phyloP scores from a whole-genome alignment of 345 rosid species.

The Jatropha curcas region DNA sequence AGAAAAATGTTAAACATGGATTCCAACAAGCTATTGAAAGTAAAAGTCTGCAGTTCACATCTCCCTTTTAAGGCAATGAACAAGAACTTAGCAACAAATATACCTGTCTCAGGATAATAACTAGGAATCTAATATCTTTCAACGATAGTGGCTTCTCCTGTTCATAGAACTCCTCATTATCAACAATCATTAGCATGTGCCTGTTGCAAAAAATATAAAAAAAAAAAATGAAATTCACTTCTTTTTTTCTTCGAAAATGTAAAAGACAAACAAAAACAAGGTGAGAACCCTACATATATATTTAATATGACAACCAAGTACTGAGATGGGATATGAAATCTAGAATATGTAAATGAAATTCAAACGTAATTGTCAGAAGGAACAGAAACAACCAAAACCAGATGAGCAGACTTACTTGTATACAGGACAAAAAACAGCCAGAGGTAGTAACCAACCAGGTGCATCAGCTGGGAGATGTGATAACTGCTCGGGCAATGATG shows the following conservation, averaged over 20 bases:
- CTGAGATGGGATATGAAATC: neutral
- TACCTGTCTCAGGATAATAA: conserved; percentile 89
- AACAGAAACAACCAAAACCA: neutral
- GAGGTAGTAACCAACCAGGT: conserved; percentile 93
- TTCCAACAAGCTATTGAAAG: neutral
- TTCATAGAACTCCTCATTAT: conserved; percentile 97
- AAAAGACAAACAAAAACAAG: neutral
- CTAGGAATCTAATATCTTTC: conserved; percentile 68
- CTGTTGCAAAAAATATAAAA: conserved; percentile 52
- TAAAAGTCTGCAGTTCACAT: neutral
- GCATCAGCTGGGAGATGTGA: conserved; percentile 74
- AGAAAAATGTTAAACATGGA: neutral
- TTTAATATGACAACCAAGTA: neutral
- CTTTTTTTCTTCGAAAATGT: neutral
- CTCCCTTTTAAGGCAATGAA: neutral
- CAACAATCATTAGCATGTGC: conserved; percentile 96
- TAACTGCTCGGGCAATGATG: conserved; percentile 55
- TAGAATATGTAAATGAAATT: neutral
- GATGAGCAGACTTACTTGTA: conserved; percentile 68
- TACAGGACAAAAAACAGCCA: conserved; percentile 94
- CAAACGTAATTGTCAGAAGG: neutral
- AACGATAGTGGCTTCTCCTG: conserved; percentile 85
- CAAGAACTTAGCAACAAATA: neutral
- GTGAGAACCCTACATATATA: neutral
- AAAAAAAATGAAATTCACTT: neutral